phyloP scores from a whole-genome alignment of 257 asterid genomes.

The Solanum gandarillasii region DNA sequence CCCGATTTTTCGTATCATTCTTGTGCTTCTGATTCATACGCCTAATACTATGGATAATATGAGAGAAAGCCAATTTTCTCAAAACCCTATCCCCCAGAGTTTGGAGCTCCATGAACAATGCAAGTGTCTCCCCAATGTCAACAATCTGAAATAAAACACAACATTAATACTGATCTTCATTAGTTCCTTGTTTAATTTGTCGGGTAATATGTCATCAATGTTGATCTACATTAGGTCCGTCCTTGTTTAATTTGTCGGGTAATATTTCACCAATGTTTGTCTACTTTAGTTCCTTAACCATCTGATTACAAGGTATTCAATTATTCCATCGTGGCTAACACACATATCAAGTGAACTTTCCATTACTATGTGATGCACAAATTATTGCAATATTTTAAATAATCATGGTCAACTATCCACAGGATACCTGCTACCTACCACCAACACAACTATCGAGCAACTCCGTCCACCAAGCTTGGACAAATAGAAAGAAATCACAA shows the following conservation, averaged over 20 bases:
- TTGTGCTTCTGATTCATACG: constrained; percentile 88
- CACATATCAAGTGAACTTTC: not conserved
- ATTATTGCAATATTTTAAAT: not conserved
- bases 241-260: not conserved
- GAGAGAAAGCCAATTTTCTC: constrained; percentile 58
- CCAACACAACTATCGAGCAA: not conserved
- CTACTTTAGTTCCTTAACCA: not conserved
- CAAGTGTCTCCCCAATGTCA: constrained; percentile 55
- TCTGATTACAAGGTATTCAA: not conserved
- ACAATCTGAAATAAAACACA: constrained; percentile 29
- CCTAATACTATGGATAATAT: constrained; percentile 53
- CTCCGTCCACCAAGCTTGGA: not conserved
- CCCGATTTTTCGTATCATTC: constrained; percentile 66
- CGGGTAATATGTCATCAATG: not conserved
- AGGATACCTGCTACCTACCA: not conserved
- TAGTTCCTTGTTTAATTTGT: not conserved
- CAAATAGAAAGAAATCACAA: not conserved
- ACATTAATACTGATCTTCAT: not conserved
- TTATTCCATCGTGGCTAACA: not conserved
- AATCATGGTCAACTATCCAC: not conserved
- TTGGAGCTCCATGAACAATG: constrained; percentile 87
- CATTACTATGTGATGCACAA: not conserved
- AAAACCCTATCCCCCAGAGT: constrained; percentile 59
- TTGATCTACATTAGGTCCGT: not conserved
- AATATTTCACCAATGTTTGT: not conserved